Conservation (phyloP, 345 rosid species). For the Eucalyptus victrix region DNA sequence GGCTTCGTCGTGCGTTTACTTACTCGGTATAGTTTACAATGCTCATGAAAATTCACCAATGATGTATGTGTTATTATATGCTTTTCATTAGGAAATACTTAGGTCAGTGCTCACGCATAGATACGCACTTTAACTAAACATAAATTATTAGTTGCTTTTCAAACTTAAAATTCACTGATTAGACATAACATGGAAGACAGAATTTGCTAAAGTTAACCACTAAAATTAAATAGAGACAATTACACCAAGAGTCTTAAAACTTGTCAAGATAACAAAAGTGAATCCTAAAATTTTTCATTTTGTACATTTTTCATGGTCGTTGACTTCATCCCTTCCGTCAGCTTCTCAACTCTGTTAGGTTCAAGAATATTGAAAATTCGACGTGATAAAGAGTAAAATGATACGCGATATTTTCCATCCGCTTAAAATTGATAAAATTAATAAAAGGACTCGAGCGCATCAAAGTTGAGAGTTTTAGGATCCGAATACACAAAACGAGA, state of each 20-base stretch:
- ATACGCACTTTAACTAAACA: neutral
- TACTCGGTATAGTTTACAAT: neutral
- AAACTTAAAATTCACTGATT: neutral
- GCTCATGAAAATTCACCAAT: neutral
- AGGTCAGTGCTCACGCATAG: neutral
- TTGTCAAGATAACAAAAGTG: fast-evolving
- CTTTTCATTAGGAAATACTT: neutral
- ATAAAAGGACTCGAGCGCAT: neutral
- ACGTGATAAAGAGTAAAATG: neutral
- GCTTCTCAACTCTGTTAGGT: neutral
- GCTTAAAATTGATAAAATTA: neutral
- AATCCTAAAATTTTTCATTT: neutral
- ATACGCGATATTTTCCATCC: fast-evolving
- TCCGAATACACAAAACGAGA: neutral
- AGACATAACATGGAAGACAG: neutral
- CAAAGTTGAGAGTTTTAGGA: neutral
- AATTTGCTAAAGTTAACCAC: neutral
- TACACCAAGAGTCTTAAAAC: neutral
- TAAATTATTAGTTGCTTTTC: neutral
- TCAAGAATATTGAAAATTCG: neutral
- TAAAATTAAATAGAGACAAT: neutral
- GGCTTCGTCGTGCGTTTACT: neutral
- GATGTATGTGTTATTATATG: neutral
- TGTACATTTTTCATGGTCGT: neutral
- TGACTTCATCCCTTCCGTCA: neutral